Conservation (phyloP, 306 rosid species). For the Albizia julibrissin region DNA sequence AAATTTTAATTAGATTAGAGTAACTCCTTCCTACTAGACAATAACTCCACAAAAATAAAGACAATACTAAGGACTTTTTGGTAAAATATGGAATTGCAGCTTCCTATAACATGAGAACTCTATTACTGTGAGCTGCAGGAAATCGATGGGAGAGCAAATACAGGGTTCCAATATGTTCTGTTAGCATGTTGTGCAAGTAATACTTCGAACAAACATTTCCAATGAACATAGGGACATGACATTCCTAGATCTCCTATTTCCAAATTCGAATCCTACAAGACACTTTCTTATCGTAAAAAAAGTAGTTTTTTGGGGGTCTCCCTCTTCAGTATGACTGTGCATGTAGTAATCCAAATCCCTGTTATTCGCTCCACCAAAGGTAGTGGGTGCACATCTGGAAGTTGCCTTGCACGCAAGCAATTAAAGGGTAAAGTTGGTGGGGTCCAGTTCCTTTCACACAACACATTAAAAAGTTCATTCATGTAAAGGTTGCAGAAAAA, state of each 20-base stretch:
- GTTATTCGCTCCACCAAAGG: background rate
- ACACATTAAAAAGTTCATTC: background rate
- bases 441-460: background rate
- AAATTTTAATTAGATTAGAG: slow-evolving; percentile 38
- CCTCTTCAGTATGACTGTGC: background rate
- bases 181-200: background rate
- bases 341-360: background rate
- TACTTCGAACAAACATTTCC: background rate
- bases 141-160: background rate
- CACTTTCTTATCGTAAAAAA: background rate
- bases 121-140: no score
- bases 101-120: background rate
- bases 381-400: background rate
- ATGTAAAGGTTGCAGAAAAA: slow-evolving; percentile 10
- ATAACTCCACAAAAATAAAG: background rate
- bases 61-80: background rate
- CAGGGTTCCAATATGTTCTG: background rate
- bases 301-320: background rate
- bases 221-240: background rate
- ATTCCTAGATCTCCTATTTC: background rate
- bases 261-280: background rate
- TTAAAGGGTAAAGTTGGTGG: slow-evolving; percentile 10
- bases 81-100: background rate
- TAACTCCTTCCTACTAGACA: background rate
- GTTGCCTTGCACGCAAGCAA: background rate